Conservation (phyloP, 768 basidiomycete species). For the Porphyrellus cyaneotinctus region DNA sequence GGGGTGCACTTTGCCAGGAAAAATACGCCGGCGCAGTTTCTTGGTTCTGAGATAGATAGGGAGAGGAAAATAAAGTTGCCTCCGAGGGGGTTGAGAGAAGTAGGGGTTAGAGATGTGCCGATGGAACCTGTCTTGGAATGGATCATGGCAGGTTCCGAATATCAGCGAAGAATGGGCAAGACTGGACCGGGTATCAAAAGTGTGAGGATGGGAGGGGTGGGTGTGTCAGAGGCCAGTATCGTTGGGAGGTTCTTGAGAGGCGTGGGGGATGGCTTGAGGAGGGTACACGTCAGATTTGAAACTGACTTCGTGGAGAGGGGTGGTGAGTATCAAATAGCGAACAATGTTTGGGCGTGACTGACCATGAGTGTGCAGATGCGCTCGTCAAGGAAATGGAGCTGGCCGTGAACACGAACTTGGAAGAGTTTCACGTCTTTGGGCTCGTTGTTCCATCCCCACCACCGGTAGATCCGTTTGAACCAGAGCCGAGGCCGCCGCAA, state of each 20-base stretch:
- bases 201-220: constrained; percentile 28
- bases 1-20: constrained; percentile 26
- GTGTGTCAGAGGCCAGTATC: constrained; percentile 21
- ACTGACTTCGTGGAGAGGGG: constrained; percentile 29
- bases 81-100: constrained; percentile 20
- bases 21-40: constrained; percentile 11
- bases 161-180: constrained; percentile 8
- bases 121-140: constrained; percentile 28
- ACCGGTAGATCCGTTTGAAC: constrained; percentile 19
- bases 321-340: constrained; percentile 17
- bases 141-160: constrained; percentile 21
- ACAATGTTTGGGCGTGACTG: not conserved
- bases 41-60: constrained; percentile 3
- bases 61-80: constrained; percentile 14
- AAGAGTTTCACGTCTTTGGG: constrained; percentile 32
- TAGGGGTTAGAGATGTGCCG: constrained; percentile 23
- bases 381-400: constrained; percentile 29
- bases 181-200: constrained; percentile 15
- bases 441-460: constrained; percentile 31
- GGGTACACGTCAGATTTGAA: constrained; percentile 28
- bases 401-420: constrained; percentile 21
- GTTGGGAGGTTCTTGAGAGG: constrained; percentile 26
- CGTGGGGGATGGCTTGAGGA: constrained; percentile 20
- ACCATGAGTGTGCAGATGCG: constrained; percentile 15
- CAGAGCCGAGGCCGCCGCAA: constrained; percentile 5